phyloP scores from a whole-genome alignment of 1,139 yeast species.

The Diutina mesorugosa region DNA sequence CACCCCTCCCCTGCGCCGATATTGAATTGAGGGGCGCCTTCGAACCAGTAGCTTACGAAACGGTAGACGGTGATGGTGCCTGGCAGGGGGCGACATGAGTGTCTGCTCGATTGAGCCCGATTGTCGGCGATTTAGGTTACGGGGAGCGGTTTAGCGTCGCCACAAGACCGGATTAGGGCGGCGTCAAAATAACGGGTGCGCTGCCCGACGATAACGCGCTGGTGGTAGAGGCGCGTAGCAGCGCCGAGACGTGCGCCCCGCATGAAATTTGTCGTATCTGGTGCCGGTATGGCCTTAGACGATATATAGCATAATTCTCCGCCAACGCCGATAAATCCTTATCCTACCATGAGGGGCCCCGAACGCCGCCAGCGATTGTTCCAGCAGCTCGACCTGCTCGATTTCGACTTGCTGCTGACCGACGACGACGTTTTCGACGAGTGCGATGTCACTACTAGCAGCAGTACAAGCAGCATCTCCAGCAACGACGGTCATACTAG shows the following conservation, averaged over 20 bases:
- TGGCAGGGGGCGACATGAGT: neutral
- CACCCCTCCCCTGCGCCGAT: neutral
- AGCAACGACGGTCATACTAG: neutral
- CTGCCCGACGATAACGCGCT: neutral
- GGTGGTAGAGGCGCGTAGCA: neutral
- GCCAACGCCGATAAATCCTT: neutral
- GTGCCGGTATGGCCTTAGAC: neutral
- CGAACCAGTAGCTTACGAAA: neutral
- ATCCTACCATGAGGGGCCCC: neutral
- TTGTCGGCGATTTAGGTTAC: neutral
- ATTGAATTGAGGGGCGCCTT: neutral
- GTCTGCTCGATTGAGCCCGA: neutral
- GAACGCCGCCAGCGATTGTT: neutral
- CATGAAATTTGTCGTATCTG: neutral
- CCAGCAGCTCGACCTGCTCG: neutral
- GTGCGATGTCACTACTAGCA: neutral
- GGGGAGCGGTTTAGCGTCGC: neutral
- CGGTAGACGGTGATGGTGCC: neutral
- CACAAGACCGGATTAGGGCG: neutral
- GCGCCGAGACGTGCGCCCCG: neutral
- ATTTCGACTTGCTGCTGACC: neutral
- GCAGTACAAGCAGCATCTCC: neutral
- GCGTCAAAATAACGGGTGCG: neutral
- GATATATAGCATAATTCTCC: neutral
- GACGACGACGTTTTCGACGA: neutral